phyloP scores from a whole-genome alignment of 2,329 filamentous ascomycete species.

The Trichoderma sp. region DNA sequence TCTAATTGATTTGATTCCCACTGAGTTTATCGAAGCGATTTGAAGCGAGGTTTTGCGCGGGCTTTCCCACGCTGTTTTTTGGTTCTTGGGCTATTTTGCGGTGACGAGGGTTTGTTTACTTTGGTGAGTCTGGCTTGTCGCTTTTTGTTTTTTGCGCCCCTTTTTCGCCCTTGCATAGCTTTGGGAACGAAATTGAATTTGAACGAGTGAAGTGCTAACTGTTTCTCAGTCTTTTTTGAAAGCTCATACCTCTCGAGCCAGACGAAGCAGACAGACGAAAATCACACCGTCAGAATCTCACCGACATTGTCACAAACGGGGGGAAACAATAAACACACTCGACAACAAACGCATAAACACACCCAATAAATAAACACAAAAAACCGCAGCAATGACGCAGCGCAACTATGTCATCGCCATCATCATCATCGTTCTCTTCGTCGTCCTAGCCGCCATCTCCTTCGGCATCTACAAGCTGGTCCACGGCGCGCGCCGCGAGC shows the following conservation, averaged over 20 bases:
- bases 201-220: background rate
- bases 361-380: conserved; percentile 13
- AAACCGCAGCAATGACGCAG: conserved; percentile 51
- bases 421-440: conserved; percentile 65
- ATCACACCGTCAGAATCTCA: background rate
- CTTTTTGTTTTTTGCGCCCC: background rate
- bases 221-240: background rate
- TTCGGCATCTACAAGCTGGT: conserved; percentile 64
- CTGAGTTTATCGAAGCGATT: background rate
- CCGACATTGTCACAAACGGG: background rate
- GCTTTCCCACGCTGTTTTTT: background rate
- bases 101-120: conserved; percentile 7
- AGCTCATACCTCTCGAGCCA: background rate
- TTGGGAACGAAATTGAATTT: background rate
- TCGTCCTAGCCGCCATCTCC: conserved; percentile 57
- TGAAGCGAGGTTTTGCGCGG: background rate
- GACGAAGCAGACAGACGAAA: background rate
- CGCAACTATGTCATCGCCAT: conserved; percentile 66
- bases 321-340: background rate
- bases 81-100: background rate
- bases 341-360: background rate
- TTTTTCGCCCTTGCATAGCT: background rate
- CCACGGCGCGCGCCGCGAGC: conserved; percentile 45
- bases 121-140: background rate
- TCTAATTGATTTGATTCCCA: background rate